Conservation (phyloP, 805 yeast species). For the Phaffomyces antillensis region DNA sequence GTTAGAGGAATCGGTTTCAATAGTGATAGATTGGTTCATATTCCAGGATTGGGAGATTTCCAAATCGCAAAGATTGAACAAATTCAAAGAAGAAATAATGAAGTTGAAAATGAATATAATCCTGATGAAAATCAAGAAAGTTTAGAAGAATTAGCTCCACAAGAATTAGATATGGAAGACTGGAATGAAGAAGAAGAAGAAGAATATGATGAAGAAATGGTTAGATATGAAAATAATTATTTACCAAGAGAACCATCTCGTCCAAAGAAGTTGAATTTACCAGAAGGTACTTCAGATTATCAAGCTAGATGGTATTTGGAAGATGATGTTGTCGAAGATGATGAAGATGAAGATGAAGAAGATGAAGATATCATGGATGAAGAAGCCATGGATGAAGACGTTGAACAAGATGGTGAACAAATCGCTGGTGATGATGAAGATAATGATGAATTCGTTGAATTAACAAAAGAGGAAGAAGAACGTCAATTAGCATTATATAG, state of each 20-base stretch:
- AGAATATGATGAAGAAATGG: conserved; percentile 21
- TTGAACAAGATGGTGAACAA: conserved; percentile 24
- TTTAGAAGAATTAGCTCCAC: conserved; percentile 53
- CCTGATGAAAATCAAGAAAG: conserved; percentile 43
- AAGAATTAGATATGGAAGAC: conserved; percentile 42
- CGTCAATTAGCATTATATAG: conserved; percentile 67
- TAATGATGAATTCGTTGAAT: conserved; percentile 55
- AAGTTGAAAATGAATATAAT: conserved; percentile 19
- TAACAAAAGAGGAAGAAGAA: conserved; percentile 76
- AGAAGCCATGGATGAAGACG: conserved; percentile 21
- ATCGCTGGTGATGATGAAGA: conserved; percentile 24
- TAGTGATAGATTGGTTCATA: conserved; percentile 69
- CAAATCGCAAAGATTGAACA: conserved; percentile 64
- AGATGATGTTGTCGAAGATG: conserved; percentile 31
- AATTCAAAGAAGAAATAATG: conserved; percentile 26
- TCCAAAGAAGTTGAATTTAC: conserved; percentile 38
- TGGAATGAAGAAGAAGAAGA: conserved; percentile 30
- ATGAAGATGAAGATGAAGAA: conserved; percentile 21
- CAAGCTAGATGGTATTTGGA: conserved; percentile 75
- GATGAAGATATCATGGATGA: conserved; percentile 25
- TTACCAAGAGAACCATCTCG: conserved; percentile 26
- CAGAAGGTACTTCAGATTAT: conserved; percentile 74
- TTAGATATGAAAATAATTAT: conserved; percentile 34
- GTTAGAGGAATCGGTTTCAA: conserved; percentile 84
- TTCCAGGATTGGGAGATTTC: conserved; percentile 89